A percentile compares a stretch with the other conserved stretches of the same genome.
Evolutionary conservation across 2,329 filamentous ascomycete genomes (phyloP).

Genomic region (Helotiales sp.): DNA sequence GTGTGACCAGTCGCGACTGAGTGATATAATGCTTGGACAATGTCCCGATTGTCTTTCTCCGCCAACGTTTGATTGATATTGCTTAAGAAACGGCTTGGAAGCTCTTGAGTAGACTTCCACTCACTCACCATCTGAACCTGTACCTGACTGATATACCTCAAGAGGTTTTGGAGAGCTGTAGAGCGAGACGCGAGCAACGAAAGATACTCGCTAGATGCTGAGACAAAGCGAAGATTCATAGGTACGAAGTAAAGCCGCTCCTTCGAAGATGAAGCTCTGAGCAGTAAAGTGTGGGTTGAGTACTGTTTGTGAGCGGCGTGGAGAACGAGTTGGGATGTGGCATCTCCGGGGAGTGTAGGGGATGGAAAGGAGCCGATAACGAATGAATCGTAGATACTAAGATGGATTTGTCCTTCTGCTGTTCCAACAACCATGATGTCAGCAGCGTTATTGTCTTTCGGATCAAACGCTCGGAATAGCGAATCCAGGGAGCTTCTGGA

Average conservation of each 20-base stretch:
- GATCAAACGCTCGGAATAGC: slow-evolving; percentile 41
- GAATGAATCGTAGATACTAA: slow-evolving; percentile 85
- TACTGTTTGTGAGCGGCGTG: slow-evolving; percentile 73
- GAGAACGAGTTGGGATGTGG: slow-evolving; percentile 40
- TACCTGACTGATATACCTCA: slow-evolving; percentile 81
- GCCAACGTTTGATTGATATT: slow-evolving; percentile 75
- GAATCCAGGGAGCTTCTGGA: slow-evolving; percentile 36
- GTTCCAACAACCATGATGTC: slow-evolving; percentile 78
- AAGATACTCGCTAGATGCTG: slow-evolving; percentile 75
- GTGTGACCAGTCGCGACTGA: slow-evolving; percentile 82
- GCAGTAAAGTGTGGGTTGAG: slow-evolving; percentile 74
- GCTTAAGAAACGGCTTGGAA: slow-evolving; percentile 75
- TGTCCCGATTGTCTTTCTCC: slow-evolving; percentile 61
- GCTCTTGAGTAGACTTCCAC: slow-evolving; percentile 78
- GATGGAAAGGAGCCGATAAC: slow-evolving; percentile 67
- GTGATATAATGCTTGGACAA: slow-evolving; percentile 79
- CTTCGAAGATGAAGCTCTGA: slow-evolving; percentile 45
- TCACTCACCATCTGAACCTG: slow-evolving; percentile 77
- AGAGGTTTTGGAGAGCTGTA: slow-evolving; percentile 81
- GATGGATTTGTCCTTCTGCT: slow-evolving; percentile 67
- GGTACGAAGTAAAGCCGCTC: slow-evolving; percentile 62
- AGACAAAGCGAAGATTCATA: slow-evolving; percentile 81
- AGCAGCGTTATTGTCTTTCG: slow-evolving; percentile 70
- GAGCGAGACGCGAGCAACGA: slow-evolving; percentile 84
- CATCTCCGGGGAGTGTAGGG: slow-evolving; percentile 35